Percentiles rank a stretch among this genome's conserved stretches.
Conservation (phyloP, 257 asterid genomes). For the Jacaranda mimosifolia region DNA sequence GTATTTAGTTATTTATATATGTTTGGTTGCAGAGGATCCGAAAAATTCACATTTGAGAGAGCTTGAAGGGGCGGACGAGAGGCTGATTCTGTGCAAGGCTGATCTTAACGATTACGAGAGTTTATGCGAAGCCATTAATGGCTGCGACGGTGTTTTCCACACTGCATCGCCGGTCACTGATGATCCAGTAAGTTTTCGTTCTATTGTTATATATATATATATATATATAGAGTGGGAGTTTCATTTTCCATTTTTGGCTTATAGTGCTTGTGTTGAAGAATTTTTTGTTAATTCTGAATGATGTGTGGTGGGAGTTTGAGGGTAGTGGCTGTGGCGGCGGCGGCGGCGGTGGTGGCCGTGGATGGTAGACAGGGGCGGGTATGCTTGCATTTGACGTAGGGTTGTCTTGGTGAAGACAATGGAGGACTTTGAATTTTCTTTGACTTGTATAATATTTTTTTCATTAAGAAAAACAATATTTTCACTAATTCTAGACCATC, state of each 20-base stretch:
- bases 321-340: conserved; percentile 14
- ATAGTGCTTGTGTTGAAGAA: background rate
- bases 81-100: conserved; percentile 75
- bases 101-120: conserved; percentile 84
- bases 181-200: conserved; percentile 72
- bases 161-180: conserved; percentile 95
- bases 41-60: conserved; percentile 81
- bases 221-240: too few species aligned
- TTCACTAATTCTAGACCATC: background rate
- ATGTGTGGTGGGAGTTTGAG: background rate
- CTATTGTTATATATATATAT: background rate
- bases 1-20: background rate
- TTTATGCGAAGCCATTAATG: conserved; percentile 75
- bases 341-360: conserved; percentile 30
- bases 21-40: conserved; percentile 66
- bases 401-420: conserved; percentile 7
- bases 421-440: too few species aligned
- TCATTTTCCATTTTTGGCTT: background rate
- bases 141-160: conserved; percentile 97
- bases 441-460: too few species aligned
- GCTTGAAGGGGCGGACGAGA: conserved; percentile 89
- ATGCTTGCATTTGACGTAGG: conserved; percentile 40
- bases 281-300: background rate
- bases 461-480: too few species aligned
- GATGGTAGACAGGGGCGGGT: conserved; percentile 37